Base-by-base conservation (phyloP, 371 early-diverging fungal genomes). In the Polyrhizophydium stewartii region DNA sequence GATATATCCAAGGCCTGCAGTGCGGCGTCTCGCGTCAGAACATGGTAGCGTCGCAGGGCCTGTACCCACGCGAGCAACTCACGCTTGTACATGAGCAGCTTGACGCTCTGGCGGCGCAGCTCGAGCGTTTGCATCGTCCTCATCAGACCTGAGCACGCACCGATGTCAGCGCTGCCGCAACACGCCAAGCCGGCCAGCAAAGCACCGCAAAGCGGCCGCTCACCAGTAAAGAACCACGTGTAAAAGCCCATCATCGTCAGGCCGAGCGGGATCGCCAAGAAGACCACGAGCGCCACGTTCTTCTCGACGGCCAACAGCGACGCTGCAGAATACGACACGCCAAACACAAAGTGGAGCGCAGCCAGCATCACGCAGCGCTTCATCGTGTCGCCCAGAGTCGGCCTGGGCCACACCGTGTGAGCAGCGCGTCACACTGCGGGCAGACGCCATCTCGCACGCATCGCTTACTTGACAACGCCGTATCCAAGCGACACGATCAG, bases 401-500 rank as follows among this genome's bases (percentile, higher is more conserved):
- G 96, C 59, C 93, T 89, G 68, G 40, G 43, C 30, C 31, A 53
- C 3, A 35, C 35, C 35, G 35, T n/a, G n/a, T 27, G 22, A 63
- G 27, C 17, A 12, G 45, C 5, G 1, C 37, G 31, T 50, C 28
- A 57, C 22, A 7, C 12, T 53, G n/a, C 50, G 22, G 19, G 55
- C 27, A 41, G 17, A 67, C 22, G 31, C 5, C 33, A 19, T 51
- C 3, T n/a, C n/a, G n/a, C n/a, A 10, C 16, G 49, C 49, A 28
- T 28, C 3, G 28, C 49, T 47, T 85, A 90, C 90, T 84, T 89
- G 53, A 93, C 90, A 37, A 97, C 96, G 56, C 98, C 94, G 68
- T 93, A 97, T 13, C 98, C 98, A 69, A 97, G 84, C 22, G 91
- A 85, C 2, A 97, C 96, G 51, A 97, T 90, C 37, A 96, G 74